Base-by-base conservation (phyloP, 495 filamentous ascomycete genomes). In the Trypethelium eluteriae region DNA sequence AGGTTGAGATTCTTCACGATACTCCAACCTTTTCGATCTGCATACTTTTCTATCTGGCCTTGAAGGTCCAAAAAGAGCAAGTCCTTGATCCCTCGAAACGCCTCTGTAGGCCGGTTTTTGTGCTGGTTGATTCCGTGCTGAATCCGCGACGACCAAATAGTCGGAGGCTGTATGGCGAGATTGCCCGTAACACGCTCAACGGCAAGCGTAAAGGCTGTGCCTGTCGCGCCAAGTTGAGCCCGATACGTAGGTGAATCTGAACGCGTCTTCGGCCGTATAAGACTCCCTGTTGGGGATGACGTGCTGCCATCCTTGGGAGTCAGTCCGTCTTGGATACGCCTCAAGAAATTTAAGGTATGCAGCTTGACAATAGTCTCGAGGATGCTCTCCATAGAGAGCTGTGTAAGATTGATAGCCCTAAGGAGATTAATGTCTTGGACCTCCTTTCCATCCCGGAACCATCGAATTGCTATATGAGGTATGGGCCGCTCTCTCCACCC, bases 381-480 rank as follows among this genome's bases (percentile, higher is more conserved):
- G 32, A 95, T 83, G 16, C 74, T 68, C 71, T 95, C 89, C 68
- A 90, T 81, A 0, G 89, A 92, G 18, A 97, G 81, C 5, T 80
- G 78, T 36, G 81, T 79, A 39, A 82, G 74, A 74, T 96, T 81
- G 49, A 96, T 81, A 0, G 81, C 74, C 7, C 32, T 59, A 0
- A 59, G 34, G 53, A 97, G 82, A 35, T 83, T 76, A 38, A 79
- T 75, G 67, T 88, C 85, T 67, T 83, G 82, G 56, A 91, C 83
- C 71, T 93, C 88, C 62, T 87, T 84, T 18, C 85, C 85, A 68
- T 91, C 86, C 49, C 92, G 85, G 72, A 96, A 91, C 94, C 94
- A 98, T 65, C 91, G 85, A 50, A 94, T 73, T 18, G 78, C 83
- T 38, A 98, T 74, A 38, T 73, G 73, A n/a, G 85, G 75, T n/a